Evolutionary conservation across 2,329 filamentous ascomycete species (phyloP).

Genomic region (Didymellaceae sp.): DNA sequence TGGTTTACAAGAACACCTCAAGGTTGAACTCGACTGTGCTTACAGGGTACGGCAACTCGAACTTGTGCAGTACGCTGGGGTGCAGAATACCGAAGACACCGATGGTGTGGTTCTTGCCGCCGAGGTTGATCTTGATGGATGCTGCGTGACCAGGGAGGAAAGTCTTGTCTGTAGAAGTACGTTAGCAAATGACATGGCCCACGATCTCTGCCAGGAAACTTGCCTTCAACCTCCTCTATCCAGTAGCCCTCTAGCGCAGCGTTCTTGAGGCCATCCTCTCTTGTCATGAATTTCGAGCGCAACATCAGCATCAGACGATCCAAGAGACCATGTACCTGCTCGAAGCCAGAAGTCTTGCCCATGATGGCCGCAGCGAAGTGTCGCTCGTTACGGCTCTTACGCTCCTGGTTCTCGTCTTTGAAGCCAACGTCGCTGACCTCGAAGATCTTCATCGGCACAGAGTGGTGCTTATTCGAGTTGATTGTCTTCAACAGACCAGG

Average conservation of each 20-base stretch:
- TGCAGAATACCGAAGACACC: conserved; percentile 95
- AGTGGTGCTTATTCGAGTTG: conserved; percentile 88
- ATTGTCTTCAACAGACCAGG: conserved; percentile 93
- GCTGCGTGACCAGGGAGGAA: conserved; percentile 93
- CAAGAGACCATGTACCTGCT: conserved; percentile 90
- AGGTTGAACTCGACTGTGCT: conserved; percentile 95
- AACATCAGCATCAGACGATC: conserved; percentile 95
- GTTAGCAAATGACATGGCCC: not conserved
- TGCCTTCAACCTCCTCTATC: conserved; percentile 88
- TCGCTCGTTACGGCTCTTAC: conserved; percentile 86
- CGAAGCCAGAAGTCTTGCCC: conserved; percentile 92
- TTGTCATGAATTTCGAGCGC: conserved; percentile 77
- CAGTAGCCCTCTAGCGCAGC: conserved; percentile 78
- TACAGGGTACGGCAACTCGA: conserved; percentile 90
- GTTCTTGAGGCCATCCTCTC: conserved; percentile 68
- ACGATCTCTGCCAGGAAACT: conserved; percentile 20
- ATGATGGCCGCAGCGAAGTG: conserved; percentile 97
- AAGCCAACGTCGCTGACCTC: conserved; percentile 90
- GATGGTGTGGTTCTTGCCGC: conserved; percentile 76
- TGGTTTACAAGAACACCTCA: conserved; percentile 78
- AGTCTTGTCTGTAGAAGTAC: conserved; percentile 67
- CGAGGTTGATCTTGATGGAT: conserved; percentile 77
- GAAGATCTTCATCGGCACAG: conserved; percentile 89
- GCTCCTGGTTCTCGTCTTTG: conserved; percentile 82
- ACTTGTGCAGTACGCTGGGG: conserved; percentile 90